Base-by-base conservation (phyloP, 495 filamentous ascomycete species). In the Podospora conica region DNA sequence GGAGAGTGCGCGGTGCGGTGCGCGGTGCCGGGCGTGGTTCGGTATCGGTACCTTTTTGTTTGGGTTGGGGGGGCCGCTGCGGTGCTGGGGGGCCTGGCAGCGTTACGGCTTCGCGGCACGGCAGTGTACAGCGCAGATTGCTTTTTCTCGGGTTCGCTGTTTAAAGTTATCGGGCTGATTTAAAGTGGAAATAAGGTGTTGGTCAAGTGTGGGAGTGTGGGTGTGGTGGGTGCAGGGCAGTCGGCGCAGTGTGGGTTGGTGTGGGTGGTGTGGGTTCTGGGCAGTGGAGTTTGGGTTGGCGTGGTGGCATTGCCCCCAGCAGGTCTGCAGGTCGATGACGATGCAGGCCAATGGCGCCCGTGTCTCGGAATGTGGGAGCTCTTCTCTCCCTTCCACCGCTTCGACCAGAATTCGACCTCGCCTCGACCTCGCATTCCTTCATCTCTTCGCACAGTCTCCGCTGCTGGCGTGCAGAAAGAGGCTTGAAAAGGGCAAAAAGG, bases 251-350 rank as follows among this genome's bases (percentile, higher is more conserved):
- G 56, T 58, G 56, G 56, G 56, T 58, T 27, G 63, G 58, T 62
- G 33, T 59, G 62, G 70, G 73, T 64, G n/a, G n/a, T n/a, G n/a
- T 69, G 69, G 70, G 68, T 68, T 71, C 69, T 73, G 68, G 64
- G 28, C 28, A 29, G 28, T 29, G 28, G 28, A 10, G n/a, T n/a
- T n/a, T n/a, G 9, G 3, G 28, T 29, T 8, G 28, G 40, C 40
- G 40, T 56, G 64, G 70, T 63, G 72, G 72, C 40, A 73, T 74
- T 69, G 70, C 62, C 72, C n/a, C n/a, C n/a, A n/a, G n/a, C n/a
- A n/a, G n/a, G n/a, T n/a, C n/a, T 76, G 74, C 74, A 74, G 69
- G 71, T 72, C 69, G 73, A 76, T 76, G 74, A 76, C 74, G 73
- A 70, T 71, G 71, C 74, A 69, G 68, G 55, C 70, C 69, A 72